phyloP scores from a whole-genome alignment of 2,329 filamentous ascomycete species.

The Pseudogymnoascus sp. region DNA sequence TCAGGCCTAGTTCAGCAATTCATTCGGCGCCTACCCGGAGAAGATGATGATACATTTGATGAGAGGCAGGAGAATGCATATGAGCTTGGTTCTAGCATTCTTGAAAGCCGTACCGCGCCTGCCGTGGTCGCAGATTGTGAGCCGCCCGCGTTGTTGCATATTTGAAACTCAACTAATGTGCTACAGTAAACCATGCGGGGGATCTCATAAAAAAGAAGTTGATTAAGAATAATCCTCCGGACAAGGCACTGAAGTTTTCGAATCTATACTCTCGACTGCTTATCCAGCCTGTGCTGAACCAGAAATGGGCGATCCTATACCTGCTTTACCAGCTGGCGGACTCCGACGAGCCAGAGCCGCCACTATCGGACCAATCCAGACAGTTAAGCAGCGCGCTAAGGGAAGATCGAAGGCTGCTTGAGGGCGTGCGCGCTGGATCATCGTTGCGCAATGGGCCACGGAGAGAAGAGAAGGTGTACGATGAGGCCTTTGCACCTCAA shows the following conservation, averaged over 20 bases:
- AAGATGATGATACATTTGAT: constrained; percentile 59
- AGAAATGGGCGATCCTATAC: constrained; percentile 96
- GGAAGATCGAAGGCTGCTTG: constrained; percentile 11
- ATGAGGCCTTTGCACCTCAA: constrained; percentile 46
- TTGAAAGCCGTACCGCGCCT: constrained; percentile 30
- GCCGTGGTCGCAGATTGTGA: constrained; percentile 30
- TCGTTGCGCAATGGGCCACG: constrained; percentile 29
- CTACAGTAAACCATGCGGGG: constrained; percentile 73
- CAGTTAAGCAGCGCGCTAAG: constrained; percentile 17
- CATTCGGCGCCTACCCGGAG: constrained; percentile 55
- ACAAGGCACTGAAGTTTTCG: constrained; percentile 73
- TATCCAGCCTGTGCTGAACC: constrained; percentile 81
- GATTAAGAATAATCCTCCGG: constrained; percentile 64
- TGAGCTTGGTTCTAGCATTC: constrained; percentile 38
- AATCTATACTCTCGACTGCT: constrained; percentile 85
- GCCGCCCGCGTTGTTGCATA: background rate
- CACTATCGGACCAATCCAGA: background rate
- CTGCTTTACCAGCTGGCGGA: constrained; percentile 79
- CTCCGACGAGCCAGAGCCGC: constrained; percentile 27
- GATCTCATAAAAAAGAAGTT: constrained; percentile 87
- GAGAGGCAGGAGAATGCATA: constrained; percentile 57
- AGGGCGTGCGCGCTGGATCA: constrained; percentile 14
- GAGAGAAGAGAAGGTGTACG: constrained; percentile 38
- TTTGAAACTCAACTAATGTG: constrained; percentile 1
- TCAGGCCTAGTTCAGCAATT: constrained; percentile 69